These are phyloP conservation scores for Dactylellina cionopaga DNA, from an alignment of 2,329 filamentous ascomycete species.

Conservation along the genomic window DNA sequence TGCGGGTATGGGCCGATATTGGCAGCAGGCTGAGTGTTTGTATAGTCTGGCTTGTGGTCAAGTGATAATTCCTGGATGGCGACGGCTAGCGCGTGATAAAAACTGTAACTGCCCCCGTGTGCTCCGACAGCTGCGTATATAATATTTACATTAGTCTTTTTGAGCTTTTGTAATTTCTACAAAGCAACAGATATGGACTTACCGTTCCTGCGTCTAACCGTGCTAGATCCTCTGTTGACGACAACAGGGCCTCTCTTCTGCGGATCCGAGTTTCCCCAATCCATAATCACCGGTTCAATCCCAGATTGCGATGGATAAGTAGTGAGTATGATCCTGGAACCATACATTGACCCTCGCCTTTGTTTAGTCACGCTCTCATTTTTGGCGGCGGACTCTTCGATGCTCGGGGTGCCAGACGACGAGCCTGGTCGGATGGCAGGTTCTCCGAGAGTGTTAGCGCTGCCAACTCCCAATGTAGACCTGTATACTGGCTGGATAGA, in stretches of 20 bases:
- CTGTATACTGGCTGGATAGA: constrained; percentile 38
- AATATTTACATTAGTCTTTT: constrained; percentile 1
- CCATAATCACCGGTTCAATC: constrained; percentile 87
- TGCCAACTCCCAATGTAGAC: constrained; percentile 29
- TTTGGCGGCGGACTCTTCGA: constrained; percentile 57
- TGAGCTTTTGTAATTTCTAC: too few relatives aligned
- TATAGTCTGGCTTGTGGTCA: constrained; percentile 81
- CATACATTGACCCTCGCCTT: constrained; percentile 62
- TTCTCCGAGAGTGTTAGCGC: constrained; percentile 27
- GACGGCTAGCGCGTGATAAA: constrained; percentile 92
- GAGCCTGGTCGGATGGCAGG: constrained; percentile 40
- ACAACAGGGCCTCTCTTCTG: constrained; percentile 83
- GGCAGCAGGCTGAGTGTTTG: constrained; percentile 90
- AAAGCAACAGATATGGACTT: too few relatives aligned
- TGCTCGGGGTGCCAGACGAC: constrained; percentile 55
- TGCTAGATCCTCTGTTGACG: constrained; percentile 78
- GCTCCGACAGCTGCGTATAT: constrained; percentile 69
- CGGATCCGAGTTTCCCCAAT: constrained; percentile 85
- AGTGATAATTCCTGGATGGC: constrained; percentile 87
- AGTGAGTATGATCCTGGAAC: constrained; percentile 74
- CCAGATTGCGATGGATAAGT: constrained; percentile 95
- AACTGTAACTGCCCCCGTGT: constrained; percentile 91
- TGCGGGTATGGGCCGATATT: constrained; percentile 87
- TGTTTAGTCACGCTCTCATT: constrained; percentile 42
- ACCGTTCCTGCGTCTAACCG: constrained; percentile 84